Evolutionary conservation across 2,329 filamentous ascomycete species (phyloP), one percentile per base, ranked within the genome.

Genomic region (Geosmithia flava): DNA sequence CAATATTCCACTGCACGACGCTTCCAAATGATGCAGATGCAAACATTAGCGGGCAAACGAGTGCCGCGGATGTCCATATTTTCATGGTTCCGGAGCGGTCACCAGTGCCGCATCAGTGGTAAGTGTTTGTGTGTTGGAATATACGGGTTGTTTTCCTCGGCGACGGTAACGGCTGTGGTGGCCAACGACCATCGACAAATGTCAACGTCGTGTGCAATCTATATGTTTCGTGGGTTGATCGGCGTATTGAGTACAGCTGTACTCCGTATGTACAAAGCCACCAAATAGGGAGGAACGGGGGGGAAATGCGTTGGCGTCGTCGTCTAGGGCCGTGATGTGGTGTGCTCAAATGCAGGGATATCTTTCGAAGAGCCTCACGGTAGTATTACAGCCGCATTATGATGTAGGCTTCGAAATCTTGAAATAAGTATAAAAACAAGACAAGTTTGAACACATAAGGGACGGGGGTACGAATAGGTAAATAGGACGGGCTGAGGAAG

Each of bases 1-100:
- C 59, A 45, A 78, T 71, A 48, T 68, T 66, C 69, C 70, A 76
- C 54, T 71, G 66, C 15, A 78, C 65, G 19, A 73, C 54, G 49
- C 62, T 62, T 19, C 55, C 56, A 48, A 55, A 48, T 4, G 41
- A 17, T 33, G n/a, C n/a, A 29, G 27, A 30, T 23, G 42, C 20
- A 3, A 44, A 23, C 15, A 44, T 44, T 11, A 27, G 20, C 42
- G 20, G 13, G 11, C 13, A 44, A 7, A 44, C 5, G 10, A 20
- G 19, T 7, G 20, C 42, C 8, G 42, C 42, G 13, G 42, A 11
- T 13, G 7, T 13, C 42, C 42, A 44, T 44, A 6, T 20, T 20
- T 44, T 44, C 42, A 44, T 44, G 15, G 20, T 44, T 20, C 4
- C 11, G 15, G 42, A 3, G 33, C 33, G 33, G 33, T 11, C 33